Evolutionary conservation across 257 asterid genomes (phyloP).

Genomic region (Nicotiana paniculata): DNA sequence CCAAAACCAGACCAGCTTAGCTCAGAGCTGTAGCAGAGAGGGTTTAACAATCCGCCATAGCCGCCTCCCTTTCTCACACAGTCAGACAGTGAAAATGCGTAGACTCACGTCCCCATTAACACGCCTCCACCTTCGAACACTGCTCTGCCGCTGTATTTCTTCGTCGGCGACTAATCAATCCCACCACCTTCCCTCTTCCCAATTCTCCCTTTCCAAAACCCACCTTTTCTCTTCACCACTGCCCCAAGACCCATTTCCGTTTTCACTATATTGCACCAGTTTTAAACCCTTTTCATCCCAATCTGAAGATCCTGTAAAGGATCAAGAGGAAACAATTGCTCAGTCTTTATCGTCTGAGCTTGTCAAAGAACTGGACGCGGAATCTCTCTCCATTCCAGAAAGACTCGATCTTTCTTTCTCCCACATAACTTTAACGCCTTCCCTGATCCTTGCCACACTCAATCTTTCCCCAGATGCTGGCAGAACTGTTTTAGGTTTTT

Average conservation of each 20-base stretch:
- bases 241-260: slow-evolving; percentile 7
- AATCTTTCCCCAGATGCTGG: slow-evolving; percentile 71
- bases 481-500: slow-evolving; percentile 54
- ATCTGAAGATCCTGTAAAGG: not conserved
- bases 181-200: slow-evolving; percentile 10
- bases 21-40: not conserved
- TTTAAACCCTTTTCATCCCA: slow-evolving; percentile 40
- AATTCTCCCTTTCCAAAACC: not conserved
- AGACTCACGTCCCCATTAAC: slow-evolving; percentile 31
- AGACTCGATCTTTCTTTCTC: slow-evolving; percentile 80
- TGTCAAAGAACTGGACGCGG: slow-evolving; percentile 42
- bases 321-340: slow-evolving; percentile 20
- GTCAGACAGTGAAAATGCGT: slow-evolving; percentile 45
- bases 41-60: not conserved
- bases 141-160: slow-evolving; percentile 35
- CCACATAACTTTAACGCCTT: slow-evolving; percentile 43
- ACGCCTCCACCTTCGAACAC: slow-evolving; percentile 39
- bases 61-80: not conserved
- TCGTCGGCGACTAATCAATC: slow-evolving; percentile 18
- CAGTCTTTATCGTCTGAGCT: slow-evolving; percentile 52
- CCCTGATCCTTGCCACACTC: slow-evolving; percentile 45
- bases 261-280: slow-evolving; percentile 4
- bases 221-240: slow-evolving; percentile 12
- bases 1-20: not conserved
- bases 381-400: slow-evolving; percentile 55